Percentiles rank a stretch among this genome's conserved stretches.
phyloP scores from a whole-genome alignment of 768 basidiomycete species.

The Hypholoma sublateritium region DNA sequence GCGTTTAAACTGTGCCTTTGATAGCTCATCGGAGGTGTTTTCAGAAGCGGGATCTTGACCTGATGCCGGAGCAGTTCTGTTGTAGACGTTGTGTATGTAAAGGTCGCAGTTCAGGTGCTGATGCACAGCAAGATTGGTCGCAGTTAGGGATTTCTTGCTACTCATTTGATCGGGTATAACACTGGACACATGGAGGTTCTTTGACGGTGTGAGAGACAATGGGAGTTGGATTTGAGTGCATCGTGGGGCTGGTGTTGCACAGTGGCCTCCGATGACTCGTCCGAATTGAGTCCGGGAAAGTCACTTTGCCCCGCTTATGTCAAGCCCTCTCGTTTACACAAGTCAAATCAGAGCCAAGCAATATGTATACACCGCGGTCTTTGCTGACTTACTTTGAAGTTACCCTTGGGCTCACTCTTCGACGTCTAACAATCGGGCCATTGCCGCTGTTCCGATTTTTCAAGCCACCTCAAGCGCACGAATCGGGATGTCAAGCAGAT shows the following conservation, averaged over 20 bases:
- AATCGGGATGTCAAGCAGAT: too few species aligned
- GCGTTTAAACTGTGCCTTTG: conserved; percentile 39
- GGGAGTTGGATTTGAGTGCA: not conserved
- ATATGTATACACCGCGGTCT: too few species aligned
- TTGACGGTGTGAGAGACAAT: not conserved
- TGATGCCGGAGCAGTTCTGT: conserved; percentile 16
- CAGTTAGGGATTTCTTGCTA: conserved; percentile 35
- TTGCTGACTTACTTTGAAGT: too few species aligned
- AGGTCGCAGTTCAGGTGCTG: conserved; percentile 49
- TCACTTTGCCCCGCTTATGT: too few species aligned
- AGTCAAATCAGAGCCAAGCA: too few species aligned
- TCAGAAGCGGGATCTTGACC: conserved; percentile 1
- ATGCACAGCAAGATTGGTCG: conserved; percentile 45
- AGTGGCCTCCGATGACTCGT: not conserved
- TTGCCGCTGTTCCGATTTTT: too few species aligned
- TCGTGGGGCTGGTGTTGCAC: not conserved
- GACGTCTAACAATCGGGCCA: too few species aligned
- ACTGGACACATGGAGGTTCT: not conserved
- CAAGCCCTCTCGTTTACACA: too few species aligned
- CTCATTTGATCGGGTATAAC: conserved; percentile 19
- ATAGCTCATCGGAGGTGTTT: conserved; percentile 26
- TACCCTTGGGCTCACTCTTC: too few species aligned
- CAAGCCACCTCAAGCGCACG: too few species aligned
- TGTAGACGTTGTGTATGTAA: conserved; percentile 44
- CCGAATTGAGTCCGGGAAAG: too few species aligned